Evolutionary conservation across 441 rosid species (phyloP).

Genomic region (Erodium moschatum): DNA sequence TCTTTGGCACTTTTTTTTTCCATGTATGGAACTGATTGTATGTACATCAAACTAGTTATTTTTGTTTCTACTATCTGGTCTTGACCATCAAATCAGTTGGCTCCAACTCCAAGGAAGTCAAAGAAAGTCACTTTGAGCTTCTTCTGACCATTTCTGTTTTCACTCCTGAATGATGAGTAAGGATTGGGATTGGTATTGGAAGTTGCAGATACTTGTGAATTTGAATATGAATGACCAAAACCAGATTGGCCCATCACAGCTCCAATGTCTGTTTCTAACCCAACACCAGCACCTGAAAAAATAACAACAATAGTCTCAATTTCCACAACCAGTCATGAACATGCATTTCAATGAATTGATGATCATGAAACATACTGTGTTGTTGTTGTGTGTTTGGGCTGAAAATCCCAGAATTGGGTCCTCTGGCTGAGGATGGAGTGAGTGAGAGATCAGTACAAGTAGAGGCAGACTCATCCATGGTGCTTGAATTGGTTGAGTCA

Average conservation of each 20-base stretch:
- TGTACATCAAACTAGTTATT: too few relatives aligned
- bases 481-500: neutral
- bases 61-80: too few relatives aligned
- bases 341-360: too few relatives aligned
- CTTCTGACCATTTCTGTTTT: constrained; percentile 25
- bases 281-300: neutral
- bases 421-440: too few relatives aligned
- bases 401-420: too few relatives aligned
- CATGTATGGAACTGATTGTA: too few relatives aligned
- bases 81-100: constrained; percentile 26
- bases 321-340: too few relatives aligned
- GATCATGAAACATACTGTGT: too few relatives aligned
- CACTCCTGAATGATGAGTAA: constrained; percentile 8
- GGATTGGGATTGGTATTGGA: constrained; percentile 12
- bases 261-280: neutral
- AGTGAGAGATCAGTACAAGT: neutral
- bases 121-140: constrained; percentile 36
- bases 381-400: too few relatives aligned
- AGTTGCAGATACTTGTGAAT: constrained; percentile 14
- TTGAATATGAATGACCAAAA: neutral
- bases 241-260: constrained; percentile 7
- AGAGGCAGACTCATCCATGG: neutral
- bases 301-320: neutral
- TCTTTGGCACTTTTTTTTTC: too few relatives aligned
- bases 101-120: constrained; percentile 95